These are phyloP conservation scores for Tirmania nivea DNA, from an alignment of 495 filamentous ascomycete species.

Conservation along the genomic window DNA sequence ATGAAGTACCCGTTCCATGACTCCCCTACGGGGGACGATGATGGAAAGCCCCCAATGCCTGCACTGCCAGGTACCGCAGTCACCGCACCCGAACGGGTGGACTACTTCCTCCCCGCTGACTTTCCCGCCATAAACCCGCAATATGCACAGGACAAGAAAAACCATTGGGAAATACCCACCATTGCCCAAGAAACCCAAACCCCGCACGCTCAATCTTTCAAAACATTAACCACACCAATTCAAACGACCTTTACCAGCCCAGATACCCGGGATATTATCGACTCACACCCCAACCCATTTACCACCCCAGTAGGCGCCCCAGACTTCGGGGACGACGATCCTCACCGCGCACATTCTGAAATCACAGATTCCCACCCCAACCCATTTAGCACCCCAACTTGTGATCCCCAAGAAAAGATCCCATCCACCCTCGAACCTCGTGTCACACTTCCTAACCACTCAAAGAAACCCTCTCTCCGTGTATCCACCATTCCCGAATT, in stretches of 20 bases:
- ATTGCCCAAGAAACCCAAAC: background rate
- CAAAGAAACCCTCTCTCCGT: background rate
- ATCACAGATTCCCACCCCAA: background rate
- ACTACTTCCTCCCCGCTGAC: background rate
- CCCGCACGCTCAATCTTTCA: background rate
- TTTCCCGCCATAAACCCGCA: slow-evolving; percentile 10
- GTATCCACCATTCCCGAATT: background rate
- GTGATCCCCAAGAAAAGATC: background rate
- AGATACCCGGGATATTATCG: background rate
- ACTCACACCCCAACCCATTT: background rate
- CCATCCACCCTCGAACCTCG: slow-evolving; percentile 7
- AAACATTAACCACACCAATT: background rate
- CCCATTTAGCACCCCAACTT: background rate
- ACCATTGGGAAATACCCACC: no score
- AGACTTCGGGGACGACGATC: no score
- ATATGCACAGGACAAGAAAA: background rate
- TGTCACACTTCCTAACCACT: background rate
- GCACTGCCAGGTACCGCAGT: background rate
- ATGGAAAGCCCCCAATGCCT: background rate
- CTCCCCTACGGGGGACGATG: no score
- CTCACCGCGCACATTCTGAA: background rate
- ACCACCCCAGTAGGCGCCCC: background rate
- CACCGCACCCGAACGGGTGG: background rate
- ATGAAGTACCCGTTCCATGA: background rate
- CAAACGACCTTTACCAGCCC: background rate